phyloP scores from a whole-genome alignment of 2,329 filamentous ascomycete genomes.

The Phyllosticta citriasiana region DNA sequence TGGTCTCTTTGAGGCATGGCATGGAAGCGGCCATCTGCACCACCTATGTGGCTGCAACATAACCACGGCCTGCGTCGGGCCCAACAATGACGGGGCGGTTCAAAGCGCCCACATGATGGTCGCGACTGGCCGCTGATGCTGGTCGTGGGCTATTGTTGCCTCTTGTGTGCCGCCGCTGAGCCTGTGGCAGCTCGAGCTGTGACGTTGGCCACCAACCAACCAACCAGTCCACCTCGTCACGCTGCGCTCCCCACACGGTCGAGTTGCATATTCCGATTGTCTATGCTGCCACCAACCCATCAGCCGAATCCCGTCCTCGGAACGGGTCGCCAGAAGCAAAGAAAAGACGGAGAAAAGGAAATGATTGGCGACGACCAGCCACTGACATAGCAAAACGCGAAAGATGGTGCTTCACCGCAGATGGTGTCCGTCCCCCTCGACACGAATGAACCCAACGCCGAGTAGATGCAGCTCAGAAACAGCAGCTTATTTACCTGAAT shows the following conservation, averaged over 20 bases:
- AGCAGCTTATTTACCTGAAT: background rate
- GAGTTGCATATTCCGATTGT: background rate
- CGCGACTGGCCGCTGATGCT: background rate
- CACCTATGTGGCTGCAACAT: background rate
- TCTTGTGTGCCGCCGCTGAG: background rate
- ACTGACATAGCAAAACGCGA: background rate
- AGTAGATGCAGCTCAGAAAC: background rate
- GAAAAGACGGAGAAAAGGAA: background rate
- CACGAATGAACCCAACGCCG: background rate
- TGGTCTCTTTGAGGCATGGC: background rate
- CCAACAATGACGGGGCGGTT: background rate
- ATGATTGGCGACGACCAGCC: background rate
- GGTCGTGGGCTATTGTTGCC: background rate
- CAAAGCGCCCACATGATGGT: background rate
- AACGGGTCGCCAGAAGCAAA: background rate
- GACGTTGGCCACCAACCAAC: background rate
- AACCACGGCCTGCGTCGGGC: background rate
- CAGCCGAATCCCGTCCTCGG: background rate
- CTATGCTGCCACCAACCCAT: background rate
- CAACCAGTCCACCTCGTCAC: too few species aligned
- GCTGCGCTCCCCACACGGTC: background rate
- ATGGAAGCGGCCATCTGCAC: background rate
- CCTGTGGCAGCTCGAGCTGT: background rate
- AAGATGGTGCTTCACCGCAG: background rate
- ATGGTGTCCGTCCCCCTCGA: background rate